A percentile compares a stretch with the other conserved stretches of the same genome.
phyloP scores from a whole-genome alignment of 1,284 basidiomycete species.

The Sutorius eximius region DNA sequence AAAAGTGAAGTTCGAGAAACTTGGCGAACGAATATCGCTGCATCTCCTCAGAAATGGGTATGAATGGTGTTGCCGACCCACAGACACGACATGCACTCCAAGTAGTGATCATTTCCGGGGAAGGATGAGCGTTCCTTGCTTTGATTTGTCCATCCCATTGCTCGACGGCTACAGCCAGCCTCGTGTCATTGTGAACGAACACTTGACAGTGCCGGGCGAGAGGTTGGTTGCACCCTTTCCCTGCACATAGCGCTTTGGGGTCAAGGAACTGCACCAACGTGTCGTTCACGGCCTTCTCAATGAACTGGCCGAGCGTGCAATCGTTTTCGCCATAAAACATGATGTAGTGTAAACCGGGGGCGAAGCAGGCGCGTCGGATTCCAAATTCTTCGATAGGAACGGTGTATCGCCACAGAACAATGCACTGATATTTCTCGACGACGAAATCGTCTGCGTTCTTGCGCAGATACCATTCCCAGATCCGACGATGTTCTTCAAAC shows the following conservation, averaged over 20 bases:
- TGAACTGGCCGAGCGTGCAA: constrained; percentile 88
- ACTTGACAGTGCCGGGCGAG: constrained; percentile 85
- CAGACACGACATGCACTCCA: constrained; percentile 92
- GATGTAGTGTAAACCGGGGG: constrained; percentile 70
- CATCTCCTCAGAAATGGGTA: constrained; percentile 90
- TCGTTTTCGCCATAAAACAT: constrained; percentile 94
- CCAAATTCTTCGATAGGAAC: constrained; percentile 70
- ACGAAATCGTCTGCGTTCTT: constrained; percentile 83
- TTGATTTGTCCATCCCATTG: constrained; percentile 81
- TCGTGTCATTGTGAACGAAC: constrained; percentile 86
- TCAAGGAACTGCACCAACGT: constrained; percentile 67
- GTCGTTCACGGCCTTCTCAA: constrained; percentile 78
- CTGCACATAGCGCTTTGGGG: constrained; percentile 74
- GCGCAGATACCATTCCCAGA: constrained; percentile 91
- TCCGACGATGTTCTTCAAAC: constrained; percentile 80
- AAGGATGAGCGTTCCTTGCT: constrained; percentile 50
- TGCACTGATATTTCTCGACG: constrained; percentile 91
- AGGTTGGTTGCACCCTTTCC: constrained; percentile 82
- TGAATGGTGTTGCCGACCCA: constrained; percentile 81
- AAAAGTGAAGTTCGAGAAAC: constrained; percentile 90
- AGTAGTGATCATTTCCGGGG: constrained; percentile 80
- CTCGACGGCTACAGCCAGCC: constrained; percentile 83
- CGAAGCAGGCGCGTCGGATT: constrained; percentile 65
- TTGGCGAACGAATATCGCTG: constrained; percentile 93
- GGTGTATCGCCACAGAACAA: constrained; percentile 74